Percentiles rank a stretch among this genome's conserved stretches.
These are phyloP conservation scores for Porogramme epimiltina DNA, from an alignment of 1,284 basidiomycete species.

Conservation along the genomic window DNA sequence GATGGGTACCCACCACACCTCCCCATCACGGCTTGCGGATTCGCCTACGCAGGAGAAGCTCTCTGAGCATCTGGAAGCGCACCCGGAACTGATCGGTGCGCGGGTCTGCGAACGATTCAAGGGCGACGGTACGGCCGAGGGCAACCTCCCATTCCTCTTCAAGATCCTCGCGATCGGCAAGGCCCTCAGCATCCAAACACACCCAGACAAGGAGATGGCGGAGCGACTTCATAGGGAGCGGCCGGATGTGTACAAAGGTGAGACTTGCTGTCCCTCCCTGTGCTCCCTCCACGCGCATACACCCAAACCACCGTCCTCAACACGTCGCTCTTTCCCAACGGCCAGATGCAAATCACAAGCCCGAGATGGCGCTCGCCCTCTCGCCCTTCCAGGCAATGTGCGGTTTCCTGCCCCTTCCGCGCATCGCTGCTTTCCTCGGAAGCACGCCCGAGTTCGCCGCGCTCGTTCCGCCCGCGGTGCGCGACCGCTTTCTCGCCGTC, in stretches of 20 bases:
- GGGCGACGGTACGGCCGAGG: conserved; percentile 48
- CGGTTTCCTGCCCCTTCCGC: conserved; percentile 82
- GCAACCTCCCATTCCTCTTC: conserved; percentile 90
- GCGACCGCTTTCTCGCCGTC: conserved; percentile 50
- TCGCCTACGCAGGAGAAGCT: conserved; percentile 48
- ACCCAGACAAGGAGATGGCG: conserved; percentile 92
- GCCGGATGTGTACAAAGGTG: conserved; percentile 62
- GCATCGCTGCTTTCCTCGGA: conserved; percentile 70
- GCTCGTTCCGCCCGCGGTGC: conserved; percentile 63
- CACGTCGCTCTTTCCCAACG: background rate
- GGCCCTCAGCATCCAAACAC: conserved; percentile 95
- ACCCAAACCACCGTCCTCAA: background rate
- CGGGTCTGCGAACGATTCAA: conserved; percentile 64
- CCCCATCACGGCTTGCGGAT: conserved; percentile 64
- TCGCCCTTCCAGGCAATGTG: conserved; percentile 92
- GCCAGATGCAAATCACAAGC: conserved; percentile 91
- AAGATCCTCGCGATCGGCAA: conserved; percentile 94
- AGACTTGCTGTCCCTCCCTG: background rate
- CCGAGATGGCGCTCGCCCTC: conserved; percentile 97
- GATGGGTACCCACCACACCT: conserved; percentile 97
- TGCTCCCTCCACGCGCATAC: background rate
- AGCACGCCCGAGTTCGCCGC: conserved; percentile 78
- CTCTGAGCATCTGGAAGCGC: conserved; percentile 60
- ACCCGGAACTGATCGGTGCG: conserved; percentile 72
- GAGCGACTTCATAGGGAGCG: conserved; percentile 73